Evolutionary conservation across 2,329 filamentous ascomycete genomes (phyloP).

Genomic region (Davidsoniella neocaledoniae): DNA sequence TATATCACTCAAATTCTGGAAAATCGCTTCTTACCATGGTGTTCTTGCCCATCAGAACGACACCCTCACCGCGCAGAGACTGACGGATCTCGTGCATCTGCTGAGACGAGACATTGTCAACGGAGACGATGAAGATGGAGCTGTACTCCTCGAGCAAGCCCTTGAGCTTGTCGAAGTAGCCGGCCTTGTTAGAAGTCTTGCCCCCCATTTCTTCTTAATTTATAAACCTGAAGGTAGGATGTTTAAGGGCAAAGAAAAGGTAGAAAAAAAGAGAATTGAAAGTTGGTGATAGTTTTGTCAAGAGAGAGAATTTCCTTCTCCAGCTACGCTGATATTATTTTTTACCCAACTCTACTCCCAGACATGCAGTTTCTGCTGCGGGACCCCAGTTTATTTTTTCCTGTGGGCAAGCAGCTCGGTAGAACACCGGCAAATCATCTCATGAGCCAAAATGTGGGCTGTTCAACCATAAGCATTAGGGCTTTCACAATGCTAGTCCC

Average conservation of each 20-base stretch:
- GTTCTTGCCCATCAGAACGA: conserved; percentile 99
- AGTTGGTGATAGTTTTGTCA: conserved; percentile 19
- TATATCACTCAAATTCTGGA: no score
- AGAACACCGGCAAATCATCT: conserved; percentile 1
- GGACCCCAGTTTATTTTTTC: neutral
- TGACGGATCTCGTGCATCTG: conserved; percentile 99
- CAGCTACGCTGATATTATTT: neutral
- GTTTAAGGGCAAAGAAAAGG: conserved; percentile 63
- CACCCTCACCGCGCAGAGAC: conserved; percentile 74
- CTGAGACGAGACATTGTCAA: conserved; percentile 99
- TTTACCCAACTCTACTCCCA: conserved; percentile 5
- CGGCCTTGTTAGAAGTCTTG: conserved; percentile 86
- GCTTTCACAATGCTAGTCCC: conserved; percentile 14
- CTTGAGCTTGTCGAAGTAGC: conserved; percentile 99
- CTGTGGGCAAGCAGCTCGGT: conserved; percentile 8
- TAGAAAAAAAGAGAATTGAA: conserved; percentile 9
- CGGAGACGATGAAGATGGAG: conserved; percentile 91
- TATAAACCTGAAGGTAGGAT: conserved; percentile 69
- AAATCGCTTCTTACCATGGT: conserved; percentile 59
- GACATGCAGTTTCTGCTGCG: neutral
- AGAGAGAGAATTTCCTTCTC: conserved; percentile 9
- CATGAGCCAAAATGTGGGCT: conserved; percentile 6
- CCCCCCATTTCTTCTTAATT: conserved; percentile 96
- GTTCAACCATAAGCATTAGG: conserved; percentile 20
- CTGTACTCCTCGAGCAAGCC: conserved; percentile 87